Conservation (phyloP, 768 basidiomycete genomes). For the Termitomyces titanicus region DNA sequence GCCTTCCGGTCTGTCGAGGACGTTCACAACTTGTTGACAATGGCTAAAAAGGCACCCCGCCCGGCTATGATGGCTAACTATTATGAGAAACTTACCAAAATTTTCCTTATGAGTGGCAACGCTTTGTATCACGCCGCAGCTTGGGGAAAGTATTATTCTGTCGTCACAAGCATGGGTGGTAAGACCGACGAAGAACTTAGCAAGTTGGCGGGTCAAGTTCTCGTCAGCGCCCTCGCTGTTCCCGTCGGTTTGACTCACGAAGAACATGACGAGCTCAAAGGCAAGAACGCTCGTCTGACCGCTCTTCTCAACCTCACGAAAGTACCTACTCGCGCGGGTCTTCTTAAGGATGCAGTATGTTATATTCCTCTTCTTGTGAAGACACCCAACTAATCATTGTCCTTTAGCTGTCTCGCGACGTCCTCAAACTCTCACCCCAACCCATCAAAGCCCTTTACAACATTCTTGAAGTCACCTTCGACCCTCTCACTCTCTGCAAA, state of each 20-base stretch:
- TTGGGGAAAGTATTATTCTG: conserved; percentile 82
- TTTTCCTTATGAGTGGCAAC: conserved; percentile 94
- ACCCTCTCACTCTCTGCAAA: conserved; percentile 82
- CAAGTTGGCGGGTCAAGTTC: conserved; percentile 84
- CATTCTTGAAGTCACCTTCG: conserved; percentile 89
- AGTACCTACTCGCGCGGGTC: conserved; percentile 81
- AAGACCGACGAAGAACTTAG: conserved; percentile 76
- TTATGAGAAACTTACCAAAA: conserved; percentile 96
- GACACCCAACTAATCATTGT: conserved; percentile 3
- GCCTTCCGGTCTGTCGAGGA: conserved; percentile 98
- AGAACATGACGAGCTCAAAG: conserved; percentile 45
- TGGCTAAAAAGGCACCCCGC: conserved; percentile 90
- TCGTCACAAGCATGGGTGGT: conserved; percentile 69
- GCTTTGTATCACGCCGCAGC: conserved; percentile 96
- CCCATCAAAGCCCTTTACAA: conserved; percentile 77
- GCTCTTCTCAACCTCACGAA: conserved; percentile 80
- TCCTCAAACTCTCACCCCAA: conserved; percentile 73
- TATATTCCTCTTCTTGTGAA: not conserved
- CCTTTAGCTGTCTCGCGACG: conserved; percentile 71
- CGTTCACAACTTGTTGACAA: conserved; percentile 90
- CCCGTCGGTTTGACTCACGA: conserved; percentile 66
- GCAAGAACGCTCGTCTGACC: conserved; percentile 75
- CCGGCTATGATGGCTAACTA: conserved; percentile 98
- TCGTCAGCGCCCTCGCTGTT: conserved; percentile 90
- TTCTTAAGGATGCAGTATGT: conserved; percentile 85